A percentile compares a stretch with the other conserved stretches of the same genome.
These are phyloP conservation scores for Clarireedia paspali DNA, from an alignment of 2,329 filamentous ascomycete species.

Conservation along the genomic window DNA sequence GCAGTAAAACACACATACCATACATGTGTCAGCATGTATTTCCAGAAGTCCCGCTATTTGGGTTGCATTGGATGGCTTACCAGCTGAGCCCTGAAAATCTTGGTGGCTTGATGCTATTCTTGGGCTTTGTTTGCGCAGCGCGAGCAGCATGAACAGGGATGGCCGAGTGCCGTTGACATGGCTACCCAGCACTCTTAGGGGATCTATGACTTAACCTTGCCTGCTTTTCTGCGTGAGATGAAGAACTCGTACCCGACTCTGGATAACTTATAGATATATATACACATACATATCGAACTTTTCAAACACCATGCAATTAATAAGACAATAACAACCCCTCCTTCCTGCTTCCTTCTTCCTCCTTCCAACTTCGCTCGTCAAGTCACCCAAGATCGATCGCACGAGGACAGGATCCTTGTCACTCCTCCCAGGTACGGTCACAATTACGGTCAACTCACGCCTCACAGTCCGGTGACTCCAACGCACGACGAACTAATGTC, in stretches of 20 bases:
- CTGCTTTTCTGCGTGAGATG: not conserved
- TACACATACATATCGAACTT: too few relatives aligned
- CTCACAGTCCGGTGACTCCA: slow-evolving; percentile 15
- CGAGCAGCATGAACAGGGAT: not conserved
- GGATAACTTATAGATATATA: too few relatives aligned
- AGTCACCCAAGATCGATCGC: not conserved
- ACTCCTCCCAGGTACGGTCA: not conserved
- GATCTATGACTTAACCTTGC: not conserved
- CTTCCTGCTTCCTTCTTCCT: slow-evolving; percentile 3
- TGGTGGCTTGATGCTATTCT: not conserved
- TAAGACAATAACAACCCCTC: slow-evolving; percentile 5
- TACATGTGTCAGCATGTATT: too few relatives aligned
- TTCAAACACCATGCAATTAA: not conserved
- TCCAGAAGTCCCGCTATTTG: too few relatives aligned
- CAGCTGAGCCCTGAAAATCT: too few relatives aligned
- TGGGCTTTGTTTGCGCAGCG: not conserved
- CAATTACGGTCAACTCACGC: not conserved
- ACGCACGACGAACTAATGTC: slow-evolving; percentile 20
- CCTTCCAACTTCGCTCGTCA: not conserved
- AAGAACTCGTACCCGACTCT: too few relatives aligned
- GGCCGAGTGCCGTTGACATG: slow-evolving; percentile 5
- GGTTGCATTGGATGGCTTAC: too few relatives aligned
- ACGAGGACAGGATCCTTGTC: not conserved
- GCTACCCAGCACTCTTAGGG: slow-evolving; percentile 1
- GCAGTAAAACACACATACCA: too few relatives aligned